Evolutionary conservation across 2,329 filamentous ascomycete genomes (phyloP), one percentile per base, ranked within the genome.

Genomic region (Penicillium sp.): DNA sequence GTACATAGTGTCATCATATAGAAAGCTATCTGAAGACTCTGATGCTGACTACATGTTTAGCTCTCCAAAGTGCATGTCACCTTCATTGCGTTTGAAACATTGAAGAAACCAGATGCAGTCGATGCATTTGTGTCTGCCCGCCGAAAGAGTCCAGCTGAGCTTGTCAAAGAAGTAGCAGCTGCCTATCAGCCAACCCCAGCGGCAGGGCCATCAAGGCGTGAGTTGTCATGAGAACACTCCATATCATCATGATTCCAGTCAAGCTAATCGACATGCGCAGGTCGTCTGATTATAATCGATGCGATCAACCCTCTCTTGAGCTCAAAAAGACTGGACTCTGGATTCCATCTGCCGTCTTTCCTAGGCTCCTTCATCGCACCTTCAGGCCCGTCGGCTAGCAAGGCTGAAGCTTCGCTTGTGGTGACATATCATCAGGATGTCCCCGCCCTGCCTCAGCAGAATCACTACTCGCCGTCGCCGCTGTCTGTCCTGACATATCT

Each of bases 361-460:
- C 87, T 95, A 52, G 90, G 87, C 24, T 86, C 85, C 57, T 82
- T 88, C 58, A 84, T 91, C 66, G 81, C 83, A 2, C 89, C 91
- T 7, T 50, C 66, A 18, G 67, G 62, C 31, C 61, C 69, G 7
- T 52, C 70, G 39, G 60, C 68, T 6, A 50, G 69, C 5, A 75
- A 74, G 50, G 62, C 69, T 11, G 76, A 77, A 31, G 85, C 88
- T 37, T 92, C 90, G 6, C 82, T 97, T 43, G 79, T 97, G 6
- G 88, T 87, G 44, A 85, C 89, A 59, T 96, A 96, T 75, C 95
- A 98, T 78, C 81, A 84, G 54, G 94, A 98, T 75, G 83, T 94
- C 4, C 89, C 91, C 1, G 75, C 86, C 55, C 75, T 72, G 4
- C 64, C 73, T n/a, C 64, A 73, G 13, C 64, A 69, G 35, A 66